Evolutionary conservation across 2,329 filamentous ascomycete genomes (phyloP).

Genomic region (Aureobasidium uvarum): DNA sequence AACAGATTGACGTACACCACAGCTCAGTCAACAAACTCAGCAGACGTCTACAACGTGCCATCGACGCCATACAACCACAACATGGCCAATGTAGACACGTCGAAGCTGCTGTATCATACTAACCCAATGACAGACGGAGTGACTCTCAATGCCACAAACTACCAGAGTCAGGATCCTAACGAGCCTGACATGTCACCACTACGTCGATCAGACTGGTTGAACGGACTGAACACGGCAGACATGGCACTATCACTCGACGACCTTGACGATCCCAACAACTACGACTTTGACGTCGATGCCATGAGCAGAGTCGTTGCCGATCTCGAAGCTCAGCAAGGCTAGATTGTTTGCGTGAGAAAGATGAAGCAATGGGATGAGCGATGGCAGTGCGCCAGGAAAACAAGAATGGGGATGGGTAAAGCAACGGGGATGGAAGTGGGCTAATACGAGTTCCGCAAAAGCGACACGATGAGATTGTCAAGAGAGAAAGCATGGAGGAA

Average conservation of each 20-base stretch:
- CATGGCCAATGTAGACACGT: background rate
- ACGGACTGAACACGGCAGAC: constrained; percentile 26
- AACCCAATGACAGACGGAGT: background rate
- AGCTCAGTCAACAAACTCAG: background rate
- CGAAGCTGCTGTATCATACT: background rate
- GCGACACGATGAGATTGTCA: background rate
- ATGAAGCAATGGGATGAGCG: background rate
- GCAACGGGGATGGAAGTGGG: background rate
- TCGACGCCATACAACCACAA: constrained; percentile 49
- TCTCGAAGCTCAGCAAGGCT: background rate
- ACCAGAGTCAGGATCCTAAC: too few relatives aligned
- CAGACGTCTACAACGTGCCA: background rate
- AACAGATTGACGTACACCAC: constrained; percentile 31
- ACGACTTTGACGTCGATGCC: constrained; percentile 14
- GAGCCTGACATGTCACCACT: background rate
- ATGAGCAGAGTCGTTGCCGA: constrained; percentile 4
- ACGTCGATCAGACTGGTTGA: constrained; percentile 52
- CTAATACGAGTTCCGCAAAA: background rate
- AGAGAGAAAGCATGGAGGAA: background rate
- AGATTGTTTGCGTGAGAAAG: background rate
- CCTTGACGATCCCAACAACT: background rate
- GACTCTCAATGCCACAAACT: background rate
- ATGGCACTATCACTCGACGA: background rate
- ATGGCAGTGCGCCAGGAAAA: too few relatives aligned
- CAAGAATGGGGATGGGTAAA: too few relatives aligned